Evolutionary conservation across 495 filamentous ascomycete genomes (phyloP), one percentile per base, ranked within the genome.

Genomic region (Daldinia bambusicola): DNA sequence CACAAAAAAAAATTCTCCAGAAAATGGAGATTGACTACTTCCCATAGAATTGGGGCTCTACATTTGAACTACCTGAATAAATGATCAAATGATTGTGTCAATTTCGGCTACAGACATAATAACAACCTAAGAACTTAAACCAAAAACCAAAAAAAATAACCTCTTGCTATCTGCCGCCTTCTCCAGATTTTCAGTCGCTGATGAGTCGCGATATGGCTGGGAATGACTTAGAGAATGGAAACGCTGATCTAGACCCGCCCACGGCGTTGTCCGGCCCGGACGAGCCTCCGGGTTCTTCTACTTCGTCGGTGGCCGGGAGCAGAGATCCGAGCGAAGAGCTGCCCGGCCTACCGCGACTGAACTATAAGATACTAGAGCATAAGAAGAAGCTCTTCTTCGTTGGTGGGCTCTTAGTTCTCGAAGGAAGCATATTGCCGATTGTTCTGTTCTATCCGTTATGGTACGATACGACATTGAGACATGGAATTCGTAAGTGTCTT

Each of bases 391-490:
- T 84, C 9, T 78, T 77, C 51, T 56, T 82, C 56, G 67, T 83
- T 32, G 73, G 77, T 20, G 61, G 61, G 1, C 76, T 86, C 5
- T 76, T 86, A 2, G 75, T 85, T 22, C 69, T 83, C 71, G 83
- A 85, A 58, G 81, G 81, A 1, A 80, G 78, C 64, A 36, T 84
- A 2, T 66, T 84, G 8, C 83, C 83, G 12, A 80, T 85, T 67
- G 61, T 79, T 9, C 71, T 85, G 30, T 85, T 79, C 71, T 85
- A 85, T 64, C 77, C 78, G n/a, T 74, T 85, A 7, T 79, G 76
- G 64, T 81, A 67, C 55, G 63, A 53, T 31, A 82, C 82, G 3
- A 75, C 67, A 0, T 70, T 85, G 2, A 77, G 81, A 51, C 78
- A 78, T 41, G 82, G 80, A 55, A 81, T 84, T 67, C 65, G 77